phyloP scores from a whole-genome alignment of 257 asterid species.

The Ligustrum vulgare region DNA sequence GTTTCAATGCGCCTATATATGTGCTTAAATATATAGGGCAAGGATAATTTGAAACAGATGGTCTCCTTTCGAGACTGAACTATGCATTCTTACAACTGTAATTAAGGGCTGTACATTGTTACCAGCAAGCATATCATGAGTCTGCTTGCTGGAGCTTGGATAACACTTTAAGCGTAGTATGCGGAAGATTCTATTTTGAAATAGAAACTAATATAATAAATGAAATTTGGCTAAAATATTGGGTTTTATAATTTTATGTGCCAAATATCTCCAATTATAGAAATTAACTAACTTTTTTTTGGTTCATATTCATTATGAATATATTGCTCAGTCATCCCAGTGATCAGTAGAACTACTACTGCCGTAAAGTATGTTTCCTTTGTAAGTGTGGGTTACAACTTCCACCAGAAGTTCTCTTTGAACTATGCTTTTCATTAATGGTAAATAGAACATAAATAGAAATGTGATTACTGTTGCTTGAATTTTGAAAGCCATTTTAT shows the following conservation, averaged over 20 bases:
- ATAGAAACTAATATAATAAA: too few species aligned
- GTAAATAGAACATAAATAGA: neutral
- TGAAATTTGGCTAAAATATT: too few species aligned
- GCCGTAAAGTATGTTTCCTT: neutral
- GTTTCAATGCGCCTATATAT: too few species aligned
- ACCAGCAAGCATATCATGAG: neutral
- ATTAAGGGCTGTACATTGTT: too few species aligned
- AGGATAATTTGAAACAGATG: too few species aligned
- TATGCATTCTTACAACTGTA: too few species aligned
- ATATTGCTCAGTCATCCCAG: slow-evolving; percentile 4
- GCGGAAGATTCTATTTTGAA: neutral
- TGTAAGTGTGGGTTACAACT: slow-evolving; percentile 10
- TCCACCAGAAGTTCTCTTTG: neutral
- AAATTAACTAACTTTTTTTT: neutral
- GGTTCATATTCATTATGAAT: neutral
- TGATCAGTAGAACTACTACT: neutral
- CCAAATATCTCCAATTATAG: slow-evolving; percentile 19
- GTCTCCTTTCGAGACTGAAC: too few species aligned
- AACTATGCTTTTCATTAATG: neutral
- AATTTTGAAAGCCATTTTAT: neutral
- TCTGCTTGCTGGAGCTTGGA: neutral
- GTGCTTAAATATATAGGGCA: too few species aligned
- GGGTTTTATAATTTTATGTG: too few species aligned
- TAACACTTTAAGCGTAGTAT: neutral
- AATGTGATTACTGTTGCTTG: neutral